These are phyloP conservation scores for Geotrichum restrictum DNA, from an alignment of 1,139 yeast species.

Conservation along the genomic window DNA sequence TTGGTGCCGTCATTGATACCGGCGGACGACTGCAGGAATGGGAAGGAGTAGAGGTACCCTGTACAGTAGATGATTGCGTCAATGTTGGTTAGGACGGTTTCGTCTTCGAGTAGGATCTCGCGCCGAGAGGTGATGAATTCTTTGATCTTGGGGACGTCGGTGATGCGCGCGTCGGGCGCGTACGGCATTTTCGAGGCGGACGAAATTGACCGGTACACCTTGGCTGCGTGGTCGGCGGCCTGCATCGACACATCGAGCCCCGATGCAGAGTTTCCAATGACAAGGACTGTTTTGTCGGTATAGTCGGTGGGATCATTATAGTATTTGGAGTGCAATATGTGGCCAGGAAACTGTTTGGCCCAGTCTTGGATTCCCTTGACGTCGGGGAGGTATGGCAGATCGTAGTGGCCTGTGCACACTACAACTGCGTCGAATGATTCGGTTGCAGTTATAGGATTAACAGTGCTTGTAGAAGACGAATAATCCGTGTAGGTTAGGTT, in stretches of 20 bases:
- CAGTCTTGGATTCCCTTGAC: conserved; percentile 53
- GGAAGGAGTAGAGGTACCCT: conserved; percentile 53
- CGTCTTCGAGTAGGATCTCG: conserved; percentile 6
- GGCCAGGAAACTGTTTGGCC: conserved; percentile 43
- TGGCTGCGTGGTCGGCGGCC: conserved; percentile 41
- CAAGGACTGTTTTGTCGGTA: conserved; percentile 44
- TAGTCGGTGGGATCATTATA: conserved; percentile 47
- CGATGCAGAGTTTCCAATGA: conserved; percentile 61
- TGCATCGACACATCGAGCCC: conserved; percentile 53
- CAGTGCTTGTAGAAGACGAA: conserved; percentile 20
- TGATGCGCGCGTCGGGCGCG: conserved; percentile 36
- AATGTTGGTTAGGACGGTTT: conserved; percentile 33
- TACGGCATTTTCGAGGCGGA: conserved; percentile 14
- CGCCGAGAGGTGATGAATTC: conserved; percentile 35
- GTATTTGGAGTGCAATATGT: conserved; percentile 51
- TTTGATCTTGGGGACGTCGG: conserved; percentile 44
- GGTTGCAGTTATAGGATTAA: conserved; percentile 21
- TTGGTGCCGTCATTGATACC: conserved; percentile 13
- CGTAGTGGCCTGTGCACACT: conserved; percentile 56
- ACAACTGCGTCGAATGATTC: conserved; percentile 51
- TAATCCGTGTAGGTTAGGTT: conserved; percentile 35
- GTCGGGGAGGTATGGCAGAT: conserved; percentile 53
- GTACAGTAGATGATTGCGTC: conserved; percentile 61
- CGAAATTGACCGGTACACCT: conserved; percentile 48
- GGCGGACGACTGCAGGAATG: conserved; percentile 40